Conservation (phyloP, 2,329 filamentous ascomycete species). For the Ophiosphaerella korrae region DNA sequence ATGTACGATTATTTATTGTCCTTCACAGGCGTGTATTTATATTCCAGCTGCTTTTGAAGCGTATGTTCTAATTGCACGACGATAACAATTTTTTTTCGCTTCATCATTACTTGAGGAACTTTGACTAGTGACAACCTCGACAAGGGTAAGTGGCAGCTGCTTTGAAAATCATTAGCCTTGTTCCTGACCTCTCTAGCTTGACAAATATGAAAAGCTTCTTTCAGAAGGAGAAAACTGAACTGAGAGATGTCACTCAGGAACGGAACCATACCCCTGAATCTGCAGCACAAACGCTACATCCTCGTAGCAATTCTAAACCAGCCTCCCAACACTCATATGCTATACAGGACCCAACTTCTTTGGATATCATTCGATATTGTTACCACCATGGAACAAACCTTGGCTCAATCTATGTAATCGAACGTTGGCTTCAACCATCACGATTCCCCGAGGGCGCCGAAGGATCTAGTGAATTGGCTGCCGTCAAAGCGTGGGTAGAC, state of each 20-base stretch:
- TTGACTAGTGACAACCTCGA: not conserved
- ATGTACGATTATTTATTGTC: not conserved
- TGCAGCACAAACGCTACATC: conserved; percentile 5
- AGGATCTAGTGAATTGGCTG: conserved; percentile 58
- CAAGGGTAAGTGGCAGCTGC: conserved; percentile 5
- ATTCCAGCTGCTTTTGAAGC: conserved; percentile 1
- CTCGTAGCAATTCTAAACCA: conserved; percentile 1
- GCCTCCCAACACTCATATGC: conserved; percentile 20
- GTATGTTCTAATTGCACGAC: not conserved
- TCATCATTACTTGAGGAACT: not conserved
- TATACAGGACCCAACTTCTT: conserved; percentile 47
- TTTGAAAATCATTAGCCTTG: conserved; percentile 1
- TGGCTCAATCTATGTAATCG: conserved; percentile 64
- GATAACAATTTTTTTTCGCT: not conserved
- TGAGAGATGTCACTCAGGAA: conserved; percentile 17
- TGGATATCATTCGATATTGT: conserved; percentile 59
- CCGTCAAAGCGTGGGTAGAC: conserved; percentile 55
- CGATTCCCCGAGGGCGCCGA: conserved; percentile 54
- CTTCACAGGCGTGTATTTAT: conserved; percentile 2
- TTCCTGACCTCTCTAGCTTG: conserved; percentile 12
- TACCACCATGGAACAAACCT: conserved; percentile 66
- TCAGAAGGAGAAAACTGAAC: conserved; percentile 35
- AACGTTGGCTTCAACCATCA: conserved; percentile 60
- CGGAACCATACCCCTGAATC: conserved; percentile 1
- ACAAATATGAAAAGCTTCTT: conserved; percentile 33